These are phyloP conservation scores for Ceratocystis huliohia DNA, from an alignment of 2,329 filamentous ascomycete species.

Conservation along the genomic window DNA sequence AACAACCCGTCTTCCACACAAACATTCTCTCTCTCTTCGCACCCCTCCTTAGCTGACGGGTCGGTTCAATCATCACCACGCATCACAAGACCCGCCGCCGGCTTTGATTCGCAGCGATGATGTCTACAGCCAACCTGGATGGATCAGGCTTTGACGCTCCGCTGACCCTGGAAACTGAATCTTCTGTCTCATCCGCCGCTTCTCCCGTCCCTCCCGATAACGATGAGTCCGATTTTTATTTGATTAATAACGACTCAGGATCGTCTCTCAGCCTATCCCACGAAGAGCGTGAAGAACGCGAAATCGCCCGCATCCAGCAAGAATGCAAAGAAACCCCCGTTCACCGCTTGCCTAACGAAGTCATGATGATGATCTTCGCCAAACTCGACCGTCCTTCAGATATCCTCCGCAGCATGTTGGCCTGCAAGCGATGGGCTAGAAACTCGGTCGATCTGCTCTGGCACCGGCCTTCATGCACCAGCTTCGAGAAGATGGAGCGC, in stretches of 20 bases:
- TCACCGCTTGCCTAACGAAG: conserved; percentile 77
- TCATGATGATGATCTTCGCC: conserved; percentile 83
- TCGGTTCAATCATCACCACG: neutral
- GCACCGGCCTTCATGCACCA: conserved; percentile 85
- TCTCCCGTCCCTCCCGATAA: conserved; percentile 66
- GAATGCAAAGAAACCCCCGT: conserved; percentile 63
- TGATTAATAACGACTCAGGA: conserved; percentile 78
- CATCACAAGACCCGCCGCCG: neutral
- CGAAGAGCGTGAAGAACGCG: conserved; percentile 49
- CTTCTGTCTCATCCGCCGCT: conserved; percentile 55
- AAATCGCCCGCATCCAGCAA: conserved; percentile 57
- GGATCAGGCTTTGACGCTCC: conserved; percentile 13
- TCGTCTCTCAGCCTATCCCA: conserved; percentile 78
- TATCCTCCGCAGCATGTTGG: conserved; percentile 76
- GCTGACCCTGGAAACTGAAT: conserved; percentile 29
- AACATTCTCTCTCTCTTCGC: neutral
- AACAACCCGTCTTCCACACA: neutral
- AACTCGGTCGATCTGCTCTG: conserved; percentile 89
- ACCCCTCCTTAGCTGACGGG: neutral
- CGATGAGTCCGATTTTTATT: conserved; percentile 89
- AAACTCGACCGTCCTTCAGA: conserved; percentile 67
- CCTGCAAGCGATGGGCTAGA: conserved; percentile 85
- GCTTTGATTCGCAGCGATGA: conserved; percentile 1
- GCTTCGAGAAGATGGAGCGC: conserved; percentile 65
- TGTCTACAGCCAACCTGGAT: neutral